phyloP scores from a whole-genome alignment of 768 basidiomycete species.

The Pleurotus sapidus region DNA sequence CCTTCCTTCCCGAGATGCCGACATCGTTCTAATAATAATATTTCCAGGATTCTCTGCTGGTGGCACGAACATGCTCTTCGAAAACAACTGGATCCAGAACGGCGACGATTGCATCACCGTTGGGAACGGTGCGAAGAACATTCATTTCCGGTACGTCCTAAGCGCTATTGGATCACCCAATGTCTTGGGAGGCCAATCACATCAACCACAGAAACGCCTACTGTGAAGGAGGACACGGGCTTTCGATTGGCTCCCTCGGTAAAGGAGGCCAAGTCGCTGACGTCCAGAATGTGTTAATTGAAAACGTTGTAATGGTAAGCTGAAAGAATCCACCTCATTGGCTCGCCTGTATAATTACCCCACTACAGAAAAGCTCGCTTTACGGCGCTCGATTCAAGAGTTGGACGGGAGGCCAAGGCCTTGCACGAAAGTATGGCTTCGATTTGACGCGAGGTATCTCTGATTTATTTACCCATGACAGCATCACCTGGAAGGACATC shows the following conservation, averaged over 20 bases:
- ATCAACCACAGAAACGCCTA: slow-evolving; percentile 36
- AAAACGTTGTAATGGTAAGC: slow-evolving; percentile 42
- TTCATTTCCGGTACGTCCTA: slow-evolving; percentile 38
- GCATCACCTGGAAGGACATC: slow-evolving; percentile 60
- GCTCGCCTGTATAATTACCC: not conserved
- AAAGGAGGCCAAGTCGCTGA: slow-evolving; percentile 44
- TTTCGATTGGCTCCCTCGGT: slow-evolving; percentile 55
- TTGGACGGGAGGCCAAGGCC: slow-evolving; percentile 61
- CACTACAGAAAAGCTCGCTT: slow-evolving; percentile 41
- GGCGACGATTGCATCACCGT: slow-evolving; percentile 65
- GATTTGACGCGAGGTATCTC: not conserved
- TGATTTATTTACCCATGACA: slow-evolving; percentile 15
- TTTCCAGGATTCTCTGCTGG: slow-evolving; percentile 48
- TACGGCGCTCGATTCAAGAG: slow-evolving; percentile 69
- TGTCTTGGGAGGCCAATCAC: not conserved
- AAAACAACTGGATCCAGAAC: slow-evolving; percentile 54
- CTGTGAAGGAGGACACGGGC: slow-evolving; percentile 57
- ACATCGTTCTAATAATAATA: not conserved
- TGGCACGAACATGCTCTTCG: slow-evolving; percentile 55
- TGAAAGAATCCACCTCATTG: not conserved
- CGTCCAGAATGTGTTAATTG: slow-evolving; percentile 57
- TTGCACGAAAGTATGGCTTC: slow-evolving; percentile 46
- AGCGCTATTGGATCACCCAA: no score
- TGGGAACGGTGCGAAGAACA: slow-evolving; percentile 52
- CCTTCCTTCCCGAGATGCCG: no score